phyloP scores from a whole-genome alignment of 2,329 filamentous ascomycete species.

The Calonectria crousiana region DNA sequence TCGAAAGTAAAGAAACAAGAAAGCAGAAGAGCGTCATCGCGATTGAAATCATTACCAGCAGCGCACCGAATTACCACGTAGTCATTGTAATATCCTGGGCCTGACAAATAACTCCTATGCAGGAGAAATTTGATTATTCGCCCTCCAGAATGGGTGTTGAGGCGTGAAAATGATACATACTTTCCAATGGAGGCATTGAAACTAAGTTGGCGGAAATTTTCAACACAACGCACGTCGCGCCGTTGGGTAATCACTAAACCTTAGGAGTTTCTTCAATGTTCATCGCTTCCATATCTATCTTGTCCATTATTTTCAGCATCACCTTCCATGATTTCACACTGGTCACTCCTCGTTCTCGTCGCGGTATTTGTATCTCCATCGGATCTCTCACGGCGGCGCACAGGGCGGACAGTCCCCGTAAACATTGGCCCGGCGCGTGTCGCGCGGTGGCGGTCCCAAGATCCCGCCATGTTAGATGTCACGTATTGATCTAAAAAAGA shows the following conservation, averaged over 20 bases:
- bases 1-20: background rate
- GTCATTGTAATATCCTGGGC: background rate
- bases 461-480: background rate
- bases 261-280: background rate
- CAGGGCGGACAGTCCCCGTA: too few species aligned
- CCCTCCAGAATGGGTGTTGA: background rate
- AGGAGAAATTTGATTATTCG: too few species aligned
- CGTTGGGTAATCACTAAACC: background rate
- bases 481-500: background rate
- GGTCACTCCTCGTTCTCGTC: background rate
- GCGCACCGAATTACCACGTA: background rate
- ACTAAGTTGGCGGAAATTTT: background rate
- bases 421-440: background rate
- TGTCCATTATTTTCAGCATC: background rate
- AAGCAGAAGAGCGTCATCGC: background rate
- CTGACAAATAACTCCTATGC: background rate
- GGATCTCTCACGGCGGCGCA: background rate
- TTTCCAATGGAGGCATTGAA: background rate
- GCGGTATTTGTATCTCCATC: background rate
- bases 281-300: background rate
- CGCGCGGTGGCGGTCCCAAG: background rate
- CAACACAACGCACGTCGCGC: background rate
- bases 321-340: background rate
- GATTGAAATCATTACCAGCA: background rate
- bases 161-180: background rate